phyloP scores from a whole-genome alignment of 2,329 filamentous ascomycete genomes.

The Cladophialophora bantiana region DNA sequence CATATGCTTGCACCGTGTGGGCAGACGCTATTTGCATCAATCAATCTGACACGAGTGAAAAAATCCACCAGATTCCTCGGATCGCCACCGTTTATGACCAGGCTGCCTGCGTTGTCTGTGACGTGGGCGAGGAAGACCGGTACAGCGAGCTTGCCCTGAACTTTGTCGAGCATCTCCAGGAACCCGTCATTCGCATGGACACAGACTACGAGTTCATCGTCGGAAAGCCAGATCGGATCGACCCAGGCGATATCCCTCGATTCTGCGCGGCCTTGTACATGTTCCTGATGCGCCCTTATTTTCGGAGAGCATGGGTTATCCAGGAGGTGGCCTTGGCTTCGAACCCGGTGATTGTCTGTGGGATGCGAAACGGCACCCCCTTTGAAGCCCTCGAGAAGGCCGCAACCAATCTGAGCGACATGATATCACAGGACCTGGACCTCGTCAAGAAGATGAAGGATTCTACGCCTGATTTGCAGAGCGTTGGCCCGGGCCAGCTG shows the following conservation, averaged over 20 bases:
- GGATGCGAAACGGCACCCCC: conserved; percentile 2
- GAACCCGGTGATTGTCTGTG: conserved; percentile 32
- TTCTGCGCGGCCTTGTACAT: conserved; percentile 24
- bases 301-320: conserved; percentile 36
- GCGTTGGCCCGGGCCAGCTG: background rate
- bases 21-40: conserved; percentile 31
- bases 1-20: conserved; percentile 23
- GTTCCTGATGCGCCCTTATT: conserved; percentile 36
- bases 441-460: conserved; percentile 11
- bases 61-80: conserved; percentile 26
- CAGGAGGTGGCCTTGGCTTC: conserved; percentile 36
- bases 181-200: conserved; percentile 5
- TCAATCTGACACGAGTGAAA: conserved; percentile 29
- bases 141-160: conserved; percentile 28
- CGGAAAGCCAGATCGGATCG: conserved; percentile 14
- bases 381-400: conserved; percentile 14
- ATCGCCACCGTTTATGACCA: conserved; percentile 28
- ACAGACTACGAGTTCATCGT: conserved; percentile 9
- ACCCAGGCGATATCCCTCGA: conserved; percentile 17
- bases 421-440: conserved; percentile 5
- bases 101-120: conserved; percentile 29
- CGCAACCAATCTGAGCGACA: conserved; percentile 14
- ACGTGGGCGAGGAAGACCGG: conserved; percentile 28
- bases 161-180: conserved; percentile 28
- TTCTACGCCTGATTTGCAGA: background rate